A percentile compares a stretch with the other conserved stretches of the same genome.
These are phyloP conservation scores for Metarhizium guizhouense DNA, from an alignment of 2,329 filamentous ascomycete species.

Conservation along the genomic window DNA sequence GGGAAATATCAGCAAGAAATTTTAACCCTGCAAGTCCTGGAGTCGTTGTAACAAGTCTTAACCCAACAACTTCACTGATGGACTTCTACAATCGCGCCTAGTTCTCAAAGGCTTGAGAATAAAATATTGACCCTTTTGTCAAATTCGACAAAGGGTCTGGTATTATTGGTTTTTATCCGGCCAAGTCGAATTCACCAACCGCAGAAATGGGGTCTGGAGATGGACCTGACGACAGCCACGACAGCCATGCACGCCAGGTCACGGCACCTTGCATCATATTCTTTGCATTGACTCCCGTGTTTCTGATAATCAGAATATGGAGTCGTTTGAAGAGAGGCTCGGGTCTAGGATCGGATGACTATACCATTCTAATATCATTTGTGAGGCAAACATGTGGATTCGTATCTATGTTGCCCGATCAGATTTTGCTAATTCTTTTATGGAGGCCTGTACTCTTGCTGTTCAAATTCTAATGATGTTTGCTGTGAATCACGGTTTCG, in stretches of 20 bases:
- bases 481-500: slow-evolving; percentile 32
- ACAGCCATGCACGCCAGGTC: slow-evolving; percentile 29
- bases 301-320: slow-evolving; percentile 30
- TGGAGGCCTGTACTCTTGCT: slow-evolving; percentile 25
- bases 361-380: slow-evolving; percentile 31
- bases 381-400: slow-evolving; percentile 16
- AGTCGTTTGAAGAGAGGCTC: slow-evolving; percentile 27
- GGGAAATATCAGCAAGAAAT: too few species aligned
- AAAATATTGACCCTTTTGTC: too few species aligned
- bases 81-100: too few species aligned
- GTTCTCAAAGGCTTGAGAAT: too few species aligned
- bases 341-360: slow-evolving; percentile 32
- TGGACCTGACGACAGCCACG: slow-evolving; percentile 14
- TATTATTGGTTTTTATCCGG: too few species aligned
- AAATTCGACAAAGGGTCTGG: too few species aligned
- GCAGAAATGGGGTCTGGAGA: slow-evolving; percentile 5
- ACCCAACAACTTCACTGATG: too few species aligned
- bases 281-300: slow-evolving; percentile 31
- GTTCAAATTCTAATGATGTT: slow-evolving; percentile 31
- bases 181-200: neutral
- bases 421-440: neutral
- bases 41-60: too few species aligned
- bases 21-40: too few species aligned
- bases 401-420: neutral
- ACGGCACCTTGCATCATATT: slow-evolving; percentile 31